Conservation (phyloP, 2,329 filamentous ascomycete species). For the Amylocarpus encephaloides region DNA sequence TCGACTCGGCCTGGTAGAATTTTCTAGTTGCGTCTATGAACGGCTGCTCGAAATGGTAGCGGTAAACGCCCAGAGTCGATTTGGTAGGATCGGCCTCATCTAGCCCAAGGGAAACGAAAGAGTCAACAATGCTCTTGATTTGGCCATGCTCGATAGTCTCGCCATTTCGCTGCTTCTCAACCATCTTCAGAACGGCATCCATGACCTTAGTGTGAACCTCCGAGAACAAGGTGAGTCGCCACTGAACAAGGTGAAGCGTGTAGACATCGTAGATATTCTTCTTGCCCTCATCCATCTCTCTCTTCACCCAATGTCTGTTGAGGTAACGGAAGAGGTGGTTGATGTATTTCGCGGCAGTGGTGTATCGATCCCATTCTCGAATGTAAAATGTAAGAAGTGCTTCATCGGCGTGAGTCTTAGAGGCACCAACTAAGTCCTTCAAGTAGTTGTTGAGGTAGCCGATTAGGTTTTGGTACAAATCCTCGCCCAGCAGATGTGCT, state of each 20-base stretch:
- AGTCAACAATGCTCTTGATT: slow-evolving; percentile 95
- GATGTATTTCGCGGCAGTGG: slow-evolving; percentile 91
- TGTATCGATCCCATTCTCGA: slow-evolving; percentile 93
- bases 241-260: slow-evolving; percentile 90
- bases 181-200: slow-evolving; percentile 87
- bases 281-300: slow-evolving; percentile 97
- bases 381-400: slow-evolving; percentile 90
- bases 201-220: slow-evolving; percentile 84
- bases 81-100: slow-evolving; percentile 91
- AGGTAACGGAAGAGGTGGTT: slow-evolving; percentile 95
- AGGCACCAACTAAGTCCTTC: slow-evolving; percentile 59
- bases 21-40: slow-evolving; percentile 78
- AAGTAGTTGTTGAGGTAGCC: slow-evolving; percentile 78
- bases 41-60: slow-evolving; percentile 84
- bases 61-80: slow-evolving; percentile 91
- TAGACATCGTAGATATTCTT: slow-evolving; percentile 98
- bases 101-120: slow-evolving; percentile 88
- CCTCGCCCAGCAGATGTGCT: slow-evolving; percentile 93
- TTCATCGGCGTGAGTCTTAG: slow-evolving; percentile 79
- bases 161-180: slow-evolving; percentile 94
- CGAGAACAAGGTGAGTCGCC: slow-evolving; percentile 86
- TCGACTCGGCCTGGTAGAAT: slow-evolving; percentile 90
- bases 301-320: slow-evolving; percentile 97
- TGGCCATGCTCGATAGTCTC: slow-evolving; percentile 97
- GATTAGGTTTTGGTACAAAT: slow-evolving; percentile 88